A percentile compares a stretch with the other conserved stretches of the same genome.
Evolutionary conservation across 805 yeast genomes (phyloP).

Genomic region (Saturnispora besseyi): DNA sequence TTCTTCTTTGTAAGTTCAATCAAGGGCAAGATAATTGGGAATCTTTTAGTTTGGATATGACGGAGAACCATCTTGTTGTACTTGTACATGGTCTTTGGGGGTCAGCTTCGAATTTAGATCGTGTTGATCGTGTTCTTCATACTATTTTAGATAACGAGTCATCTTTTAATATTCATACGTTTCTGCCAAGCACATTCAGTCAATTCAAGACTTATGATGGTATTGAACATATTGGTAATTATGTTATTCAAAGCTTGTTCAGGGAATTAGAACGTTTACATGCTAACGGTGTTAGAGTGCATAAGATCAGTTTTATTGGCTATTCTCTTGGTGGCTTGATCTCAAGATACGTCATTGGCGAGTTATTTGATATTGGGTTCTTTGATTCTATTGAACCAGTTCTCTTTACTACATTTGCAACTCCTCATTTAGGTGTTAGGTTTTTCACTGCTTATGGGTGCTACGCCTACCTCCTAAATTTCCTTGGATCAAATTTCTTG

Average conservation of each 20-base stretch:
- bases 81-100: constrained; percentile 79
- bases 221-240: constrained; percentile 57
- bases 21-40: neutral
- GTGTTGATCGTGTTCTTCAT: constrained; percentile 36
- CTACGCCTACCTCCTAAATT: constrained; percentile 34
- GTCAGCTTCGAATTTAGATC: constrained; percentile 46
- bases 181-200: constrained; percentile 51
- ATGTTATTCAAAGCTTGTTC: constrained; percentile 59
- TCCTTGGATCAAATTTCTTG: constrained; percentile 43
- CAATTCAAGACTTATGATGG: constrained; percentile 83
- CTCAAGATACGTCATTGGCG: constrained; percentile 60
- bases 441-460: constrained; percentile 32
- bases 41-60: neutral
- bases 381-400: constrained; percentile 55
- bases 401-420: constrained; percentile 58
- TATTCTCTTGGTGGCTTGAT: constrained; percentile 87
- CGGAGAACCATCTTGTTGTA: constrained; percentile 49
- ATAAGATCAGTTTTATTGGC: constrained; percentile 67
- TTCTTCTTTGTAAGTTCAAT: neutral
- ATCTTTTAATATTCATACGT: constrained; percentile 27
- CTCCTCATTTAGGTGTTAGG: constrained; percentile 65
- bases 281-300: constrained; percentile 24
- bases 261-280: constrained; percentile 31
- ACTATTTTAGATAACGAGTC: constrained; percentile 25
- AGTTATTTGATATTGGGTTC: constrained; percentile 39